Conservation (phyloP, 306 rosid species). For the Cyamopsis tetragonoloba region DNA sequence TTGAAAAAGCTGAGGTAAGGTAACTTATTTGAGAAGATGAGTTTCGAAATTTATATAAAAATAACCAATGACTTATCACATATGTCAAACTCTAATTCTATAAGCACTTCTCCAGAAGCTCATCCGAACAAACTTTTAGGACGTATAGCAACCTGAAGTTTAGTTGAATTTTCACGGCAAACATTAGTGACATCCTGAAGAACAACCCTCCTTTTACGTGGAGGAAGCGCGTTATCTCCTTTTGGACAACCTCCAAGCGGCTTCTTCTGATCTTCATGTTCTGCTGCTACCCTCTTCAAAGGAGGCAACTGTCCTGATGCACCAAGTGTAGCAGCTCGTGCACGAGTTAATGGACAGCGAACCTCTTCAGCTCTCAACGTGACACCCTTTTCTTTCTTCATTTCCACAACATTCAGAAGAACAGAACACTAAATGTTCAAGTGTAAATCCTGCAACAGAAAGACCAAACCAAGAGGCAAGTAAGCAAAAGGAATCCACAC, state of each 20-base stretch:
- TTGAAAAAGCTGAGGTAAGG: too few species aligned
- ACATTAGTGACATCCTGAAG: constrained; percentile 65
- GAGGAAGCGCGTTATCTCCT: constrained; percentile 38
- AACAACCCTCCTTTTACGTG: constrained; percentile 55
- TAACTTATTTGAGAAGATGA: too few species aligned
- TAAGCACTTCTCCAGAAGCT: too few species aligned
- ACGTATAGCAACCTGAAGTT: constrained; percentile 48
- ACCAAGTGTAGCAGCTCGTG: constrained; percentile 53
- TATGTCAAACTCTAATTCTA: too few species aligned
- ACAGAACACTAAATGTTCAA: constrained; percentile 13
- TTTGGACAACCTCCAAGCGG: constrained; percentile 32
- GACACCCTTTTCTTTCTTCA: constrained; percentile 56
- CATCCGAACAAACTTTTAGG: too few species aligned
- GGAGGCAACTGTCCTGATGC: constrained; percentile 50
- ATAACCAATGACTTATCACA: too few species aligned
- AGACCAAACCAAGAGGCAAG: constrained; percentile 8
- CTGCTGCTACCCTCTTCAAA: constrained; percentile 31
- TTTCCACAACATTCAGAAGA: constrained; percentile 43
- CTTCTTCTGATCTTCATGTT: constrained; percentile 38
- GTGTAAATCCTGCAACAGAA: constrained; percentile 37
- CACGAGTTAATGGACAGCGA: constrained; percentile 60
- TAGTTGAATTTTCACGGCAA: constrained; percentile 47
- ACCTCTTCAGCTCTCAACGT: constrained; percentile 33
- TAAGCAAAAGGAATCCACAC: constrained; percentile 7
- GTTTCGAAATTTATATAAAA: too few species aligned